Evolutionary conservation across 129 eudicot species (phyloP).

Genomic region (Erigeron canadensis): DNA sequence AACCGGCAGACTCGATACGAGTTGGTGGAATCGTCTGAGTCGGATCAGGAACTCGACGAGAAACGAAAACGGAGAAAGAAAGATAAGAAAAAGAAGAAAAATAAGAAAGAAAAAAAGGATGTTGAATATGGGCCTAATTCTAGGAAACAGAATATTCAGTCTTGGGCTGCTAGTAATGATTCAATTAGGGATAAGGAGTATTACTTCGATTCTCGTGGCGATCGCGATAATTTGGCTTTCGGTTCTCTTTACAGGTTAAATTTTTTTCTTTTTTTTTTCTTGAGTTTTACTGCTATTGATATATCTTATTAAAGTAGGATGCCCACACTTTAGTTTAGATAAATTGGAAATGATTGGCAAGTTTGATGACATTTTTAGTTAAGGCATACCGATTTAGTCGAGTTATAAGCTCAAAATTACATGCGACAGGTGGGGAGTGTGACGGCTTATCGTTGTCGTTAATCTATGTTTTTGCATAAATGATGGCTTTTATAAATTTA

Average conservation of each 20-base stretch:
- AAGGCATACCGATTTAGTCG: too few relatives aligned
- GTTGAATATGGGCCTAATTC: slow-evolving; percentile 34
- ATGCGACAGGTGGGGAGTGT: too few relatives aligned
- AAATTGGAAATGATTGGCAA: too few relatives aligned
- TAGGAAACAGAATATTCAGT: slow-evolving; percentile 52
- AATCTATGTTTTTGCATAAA: background rate
- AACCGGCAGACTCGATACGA: slow-evolving; percentile 41
- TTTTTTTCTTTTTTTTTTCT: background rate
- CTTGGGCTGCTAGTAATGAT: slow-evolving; percentile 49
- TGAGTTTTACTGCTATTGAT: slow-evolving; percentile 3
- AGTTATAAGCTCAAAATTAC: too few relatives aligned
- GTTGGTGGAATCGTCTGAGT: slow-evolving; percentile 53
- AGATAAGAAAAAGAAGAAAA: slow-evolving; percentile 42
- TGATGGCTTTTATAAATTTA: background rate
- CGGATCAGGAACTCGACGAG: slow-evolving; percentile 39
- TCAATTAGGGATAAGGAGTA: slow-evolving; percentile 46
- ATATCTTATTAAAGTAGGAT: background rate
- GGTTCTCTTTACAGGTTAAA: slow-evolving; percentile 78
- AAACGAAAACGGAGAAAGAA: slow-evolving; percentile 34
- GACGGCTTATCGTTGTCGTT: too few relatives aligned
- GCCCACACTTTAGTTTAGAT: background rate
- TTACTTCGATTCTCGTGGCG: slow-evolving; percentile 88
- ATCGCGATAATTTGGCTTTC: slow-evolving; percentile 89
- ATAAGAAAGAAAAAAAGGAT: slow-evolving; percentile 10
- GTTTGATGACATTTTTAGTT: too few relatives aligned